phyloP scores from a whole-genome alignment of 1,284 basidiomycete species.

The Marasmius oreades region DNA sequence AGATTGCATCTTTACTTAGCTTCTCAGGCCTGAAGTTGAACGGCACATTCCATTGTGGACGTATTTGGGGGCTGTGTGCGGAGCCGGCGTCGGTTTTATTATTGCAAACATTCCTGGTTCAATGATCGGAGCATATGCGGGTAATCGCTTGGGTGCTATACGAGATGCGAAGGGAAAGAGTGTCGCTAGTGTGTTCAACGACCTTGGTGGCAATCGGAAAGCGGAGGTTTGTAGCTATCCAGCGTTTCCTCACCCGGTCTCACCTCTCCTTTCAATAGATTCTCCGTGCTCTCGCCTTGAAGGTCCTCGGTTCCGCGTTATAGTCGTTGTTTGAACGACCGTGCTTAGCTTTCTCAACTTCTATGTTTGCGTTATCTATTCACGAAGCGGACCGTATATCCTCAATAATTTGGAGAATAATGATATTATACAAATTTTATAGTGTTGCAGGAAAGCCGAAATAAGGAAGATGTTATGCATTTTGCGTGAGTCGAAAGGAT shows the following conservation, averaged over 20 bases:
- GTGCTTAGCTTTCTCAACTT: no score
- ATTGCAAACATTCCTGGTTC: conserved; percentile 84
- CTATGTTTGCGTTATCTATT: no score
- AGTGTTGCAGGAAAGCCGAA: not conserved
- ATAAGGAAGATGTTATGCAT: not conserved
- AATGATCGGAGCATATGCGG: conserved; percentile 77
- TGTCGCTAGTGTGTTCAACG: conserved; percentile 87
- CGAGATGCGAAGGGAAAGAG: conserved; percentile 92
- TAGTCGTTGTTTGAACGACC: conserved; percentile 18
- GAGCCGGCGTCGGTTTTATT: conserved; percentile 79
- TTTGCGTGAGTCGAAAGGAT: not conserved
- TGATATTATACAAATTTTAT: not conserved
- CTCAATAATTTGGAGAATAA: not conserved
- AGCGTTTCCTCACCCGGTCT: conserved; percentile 11
- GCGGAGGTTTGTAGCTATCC: conserved; percentile 63
- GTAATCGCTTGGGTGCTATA: conserved; percentile 83
- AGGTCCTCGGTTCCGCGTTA: conserved; percentile 76
- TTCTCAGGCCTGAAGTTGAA: conserved; percentile 77
- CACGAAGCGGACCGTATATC: no score
- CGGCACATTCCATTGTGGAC: conserved; percentile 70
- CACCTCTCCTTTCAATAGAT: conserved; percentile 52
- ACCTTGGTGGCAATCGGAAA: conserved; percentile 77
- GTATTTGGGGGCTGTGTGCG: conserved; percentile 70
- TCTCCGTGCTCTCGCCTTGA: conserved; percentile 81
- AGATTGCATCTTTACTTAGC: conserved; percentile 30